Evolutionary conservation across 2,329 filamentous ascomycete genomes (phyloP).

Genomic region (Beauveria sp.): DNA sequence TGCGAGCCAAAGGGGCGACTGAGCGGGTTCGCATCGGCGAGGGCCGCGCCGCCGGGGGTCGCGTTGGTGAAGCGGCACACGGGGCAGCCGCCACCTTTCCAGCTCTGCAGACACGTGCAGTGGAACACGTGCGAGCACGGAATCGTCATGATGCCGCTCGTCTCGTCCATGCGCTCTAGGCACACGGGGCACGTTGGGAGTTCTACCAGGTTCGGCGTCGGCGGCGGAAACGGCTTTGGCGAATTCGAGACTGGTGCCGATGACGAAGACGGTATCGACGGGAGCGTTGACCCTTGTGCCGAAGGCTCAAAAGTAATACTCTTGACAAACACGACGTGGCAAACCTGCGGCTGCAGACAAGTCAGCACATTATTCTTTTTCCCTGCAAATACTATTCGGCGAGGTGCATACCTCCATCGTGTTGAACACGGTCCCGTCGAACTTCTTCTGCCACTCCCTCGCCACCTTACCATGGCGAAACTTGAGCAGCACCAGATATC

Average conservation of each 20-base stretch:
- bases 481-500: constrained; percentile 94
- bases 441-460: constrained; percentile 71
- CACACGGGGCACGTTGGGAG: constrained; percentile 94
- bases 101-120: constrained; percentile 91
- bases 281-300: constrained; percentile 41
- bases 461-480: constrained; percentile 72
- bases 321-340: constrained; percentile 90
- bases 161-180: constrained; percentile 96
- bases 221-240: constrained; percentile 53
- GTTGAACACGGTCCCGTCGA: constrained; percentile 91
- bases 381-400: not conserved
- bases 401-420: constrained; percentile 64
- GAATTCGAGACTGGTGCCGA: constrained; percentile 34
- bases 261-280: constrained; percentile 48
- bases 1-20: constrained; percentile 50
- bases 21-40: constrained; percentile 41
- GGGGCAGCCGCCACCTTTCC: constrained; percentile 88
- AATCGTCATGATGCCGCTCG: constrained; percentile 88
- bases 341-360: constrained; percentile 67
- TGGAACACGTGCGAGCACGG: constrained; percentile 97
- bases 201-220: constrained; percentile 79
- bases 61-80: constrained; percentile 81
- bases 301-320: constrained; percentile 78
- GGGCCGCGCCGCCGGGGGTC: constrained; percentile 16
- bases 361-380: constrained; percentile 14